These are phyloP conservation scores for Pythium guiyangense DNA, from an alignment of 352 stramenopile species.

Conservation along the genomic window DNA sequence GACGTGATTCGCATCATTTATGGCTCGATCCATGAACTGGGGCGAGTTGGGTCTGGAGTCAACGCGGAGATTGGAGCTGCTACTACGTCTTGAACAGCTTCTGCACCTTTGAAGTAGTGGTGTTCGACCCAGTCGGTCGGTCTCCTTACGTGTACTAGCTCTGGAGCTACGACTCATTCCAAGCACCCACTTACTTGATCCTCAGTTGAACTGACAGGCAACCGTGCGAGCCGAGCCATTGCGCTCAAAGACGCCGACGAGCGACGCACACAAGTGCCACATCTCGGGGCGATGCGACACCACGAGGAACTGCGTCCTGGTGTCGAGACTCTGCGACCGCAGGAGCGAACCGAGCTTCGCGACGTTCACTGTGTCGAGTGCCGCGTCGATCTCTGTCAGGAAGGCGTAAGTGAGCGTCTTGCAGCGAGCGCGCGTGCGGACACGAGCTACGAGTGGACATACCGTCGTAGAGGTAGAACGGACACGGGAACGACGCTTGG, in stretches of 20 bases:
- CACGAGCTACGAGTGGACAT: neutral
- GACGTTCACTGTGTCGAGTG: conserved; percentile 32
- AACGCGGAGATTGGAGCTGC: no score
- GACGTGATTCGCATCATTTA: no score
- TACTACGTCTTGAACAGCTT: no score
- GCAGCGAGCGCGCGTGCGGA: no score
- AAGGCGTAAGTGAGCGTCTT: neutral
- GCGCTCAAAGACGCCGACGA: conserved; percentile 25
- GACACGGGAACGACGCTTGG: conserved; percentile 29
- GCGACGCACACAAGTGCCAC: conserved; percentile 20
- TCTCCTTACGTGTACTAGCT: no score
- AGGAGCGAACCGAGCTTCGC: conserved; percentile 21
- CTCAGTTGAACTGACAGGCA: conserved; percentile 18
- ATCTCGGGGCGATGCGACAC: conserved; percentile 30
- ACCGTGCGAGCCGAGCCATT: conserved; percentile 22
- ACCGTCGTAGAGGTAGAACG: conserved; percentile 39
- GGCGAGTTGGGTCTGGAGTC: no score
- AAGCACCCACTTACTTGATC: no score
- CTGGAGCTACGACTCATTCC: no score
- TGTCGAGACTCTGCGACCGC: conserved; percentile 15
- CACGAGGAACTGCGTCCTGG: conserved; percentile 28
- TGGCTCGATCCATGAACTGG: no score
- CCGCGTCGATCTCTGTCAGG: conserved; percentile 30
- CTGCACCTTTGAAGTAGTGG: no score
- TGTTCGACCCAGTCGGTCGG: no score